Conservation (phyloP, 108 stramenopile genomes). For the Discostella stelligeroides region DNA sequence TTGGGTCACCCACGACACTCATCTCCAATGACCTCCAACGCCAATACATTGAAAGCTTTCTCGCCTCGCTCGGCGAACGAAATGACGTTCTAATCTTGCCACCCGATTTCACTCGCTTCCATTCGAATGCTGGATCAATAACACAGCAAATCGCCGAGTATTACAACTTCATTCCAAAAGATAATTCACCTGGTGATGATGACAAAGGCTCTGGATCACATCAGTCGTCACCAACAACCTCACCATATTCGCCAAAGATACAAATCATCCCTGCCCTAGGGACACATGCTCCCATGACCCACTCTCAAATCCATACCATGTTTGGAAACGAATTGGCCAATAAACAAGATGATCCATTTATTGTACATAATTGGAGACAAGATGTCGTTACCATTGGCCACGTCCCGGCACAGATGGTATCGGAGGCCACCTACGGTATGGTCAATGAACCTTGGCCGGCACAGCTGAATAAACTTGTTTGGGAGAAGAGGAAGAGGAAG, state of each 20-base stretch:
- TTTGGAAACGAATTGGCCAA: constrained; percentile 68
- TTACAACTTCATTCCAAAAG: constrained; percentile 65
- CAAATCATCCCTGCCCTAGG: constrained; percentile 92
- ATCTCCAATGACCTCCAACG: constrained; percentile 51
- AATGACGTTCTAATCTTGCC: constrained; percentile 88
- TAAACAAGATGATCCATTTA: constrained; percentile 57
- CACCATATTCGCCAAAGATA: constrained; percentile 35
- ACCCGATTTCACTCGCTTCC: constrained; percentile 92
- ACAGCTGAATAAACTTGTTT: constrained; percentile 91
- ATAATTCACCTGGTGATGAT: background rate
- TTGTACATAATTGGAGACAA: constrained; percentile 95
- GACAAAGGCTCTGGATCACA: background rate
- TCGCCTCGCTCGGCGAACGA: constrained; percentile 58
- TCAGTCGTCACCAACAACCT: background rate
- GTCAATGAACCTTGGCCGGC: constrained; percentile 87
- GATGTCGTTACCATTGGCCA: constrained; percentile 95
- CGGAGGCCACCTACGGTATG: constrained; percentile 67
- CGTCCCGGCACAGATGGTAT: constrained; percentile 82
- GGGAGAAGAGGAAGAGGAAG: constrained; percentile 71
- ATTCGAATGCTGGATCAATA: constrained; percentile 87
- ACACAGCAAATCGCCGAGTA: constrained; percentile 84
- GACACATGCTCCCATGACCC: constrained; percentile 93
- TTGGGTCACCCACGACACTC: constrained; percentile 51
- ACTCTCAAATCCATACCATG: constrained; percentile 80
- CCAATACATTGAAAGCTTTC: constrained; percentile 48